Conservation (phyloP, 2,329 filamentous ascomycete species). For the Xylaria sp. region DNA sequence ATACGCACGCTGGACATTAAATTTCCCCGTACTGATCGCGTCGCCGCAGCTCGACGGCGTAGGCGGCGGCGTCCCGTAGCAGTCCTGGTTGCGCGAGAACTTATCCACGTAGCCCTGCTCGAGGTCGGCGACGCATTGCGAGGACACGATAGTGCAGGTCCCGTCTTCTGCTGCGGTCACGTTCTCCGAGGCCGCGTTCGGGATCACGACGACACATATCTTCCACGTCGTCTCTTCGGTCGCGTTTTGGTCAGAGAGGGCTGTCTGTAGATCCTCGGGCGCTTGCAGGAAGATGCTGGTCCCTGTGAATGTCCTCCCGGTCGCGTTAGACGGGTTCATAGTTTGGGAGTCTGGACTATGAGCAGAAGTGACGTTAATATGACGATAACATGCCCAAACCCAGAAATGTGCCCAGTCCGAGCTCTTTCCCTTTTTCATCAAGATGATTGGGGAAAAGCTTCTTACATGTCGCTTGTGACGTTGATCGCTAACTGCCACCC, state of each 20-base stretch:
- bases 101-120: slow-evolving; percentile 35
- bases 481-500: slow-evolving; percentile 43
- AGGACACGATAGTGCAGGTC: slow-evolving; percentile 28
- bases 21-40: slow-evolving; percentile 29
- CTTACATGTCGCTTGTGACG: slow-evolving; percentile 35
- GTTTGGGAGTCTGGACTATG: slow-evolving; percentile 32
- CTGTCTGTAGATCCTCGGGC: slow-evolving; percentile 22
- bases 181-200: slow-evolving; percentile 30
- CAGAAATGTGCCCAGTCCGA: too few species aligned
- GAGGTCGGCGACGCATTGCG: slow-evolving; percentile 38
- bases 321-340: slow-evolving; percentile 31
- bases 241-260: slow-evolving; percentile 25
- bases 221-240: slow-evolving; percentile 39
- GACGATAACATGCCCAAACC: too few species aligned
- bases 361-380: not conserved
- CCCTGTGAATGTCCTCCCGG: slow-evolving; percentile 34
- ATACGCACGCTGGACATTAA: slow-evolving; percentile 36
- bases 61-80: slow-evolving; percentile 34
- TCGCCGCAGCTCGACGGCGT: slow-evolving; percentile 37
- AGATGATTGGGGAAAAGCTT: not conserved
- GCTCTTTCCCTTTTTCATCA: too few species aligned
- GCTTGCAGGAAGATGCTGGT: slow-evolving; percentile 38
- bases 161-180: slow-evolving; percentile 25
- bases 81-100: slow-evolving; percentile 35
- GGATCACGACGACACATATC: slow-evolving; percentile 36